phyloP scores from a whole-genome alignment of 148 eudicot species.

The Persicaria maculosa region DNA sequence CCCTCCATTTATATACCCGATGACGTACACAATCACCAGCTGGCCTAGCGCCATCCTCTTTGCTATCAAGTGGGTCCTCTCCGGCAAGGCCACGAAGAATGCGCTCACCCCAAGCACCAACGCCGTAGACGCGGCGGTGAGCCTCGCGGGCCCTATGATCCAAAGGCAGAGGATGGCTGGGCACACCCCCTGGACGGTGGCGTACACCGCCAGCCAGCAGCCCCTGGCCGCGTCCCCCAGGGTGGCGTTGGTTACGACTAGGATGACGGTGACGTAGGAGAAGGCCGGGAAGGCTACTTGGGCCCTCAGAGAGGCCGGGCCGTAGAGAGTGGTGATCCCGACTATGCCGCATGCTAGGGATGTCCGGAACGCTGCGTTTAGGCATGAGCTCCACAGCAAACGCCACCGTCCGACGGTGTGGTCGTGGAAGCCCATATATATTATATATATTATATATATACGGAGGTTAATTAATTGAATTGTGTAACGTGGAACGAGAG shows the following conservation, averaged over 20 bases:
- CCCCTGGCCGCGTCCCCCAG: slow-evolving; percentile 60
- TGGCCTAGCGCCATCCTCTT: slow-evolving; percentile 74
- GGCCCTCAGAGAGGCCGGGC: slow-evolving; percentile 27
- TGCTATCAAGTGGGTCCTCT: slow-evolving; percentile 38
- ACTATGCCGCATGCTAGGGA: slow-evolving; percentile 59
- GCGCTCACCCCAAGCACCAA: slow-evolving; percentile 35
- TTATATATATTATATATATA: too few relatives aligned
- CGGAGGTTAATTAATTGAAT: too few relatives aligned
- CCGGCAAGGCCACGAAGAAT: slow-evolving; percentile 48
- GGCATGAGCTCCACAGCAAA: slow-evolving; percentile 36
- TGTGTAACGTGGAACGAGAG: too few relatives aligned
- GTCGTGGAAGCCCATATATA: slow-evolving; percentile 8
- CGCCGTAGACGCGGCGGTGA: slow-evolving; percentile 36
- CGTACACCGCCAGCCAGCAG: slow-evolving; percentile 47
- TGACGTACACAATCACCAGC: slow-evolving; percentile 52
- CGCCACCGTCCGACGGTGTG: slow-evolving; percentile 19
- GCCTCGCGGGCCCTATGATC: slow-evolving; percentile 41
- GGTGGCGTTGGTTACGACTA: slow-evolving; percentile 52
- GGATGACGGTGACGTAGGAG: slow-evolving; percentile 59
- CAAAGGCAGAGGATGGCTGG: slow-evolving; percentile 58
- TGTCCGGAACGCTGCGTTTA: slow-evolving; percentile 50
- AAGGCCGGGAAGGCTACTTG: slow-evolving; percentile 49
- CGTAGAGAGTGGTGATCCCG: slow-evolving; percentile 42
- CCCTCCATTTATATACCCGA: slow-evolving; percentile 39
- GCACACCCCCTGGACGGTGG: slow-evolving; percentile 36